Base-by-base conservation (phyloP, 345 rosid species). In the Populus simonii region DNA sequence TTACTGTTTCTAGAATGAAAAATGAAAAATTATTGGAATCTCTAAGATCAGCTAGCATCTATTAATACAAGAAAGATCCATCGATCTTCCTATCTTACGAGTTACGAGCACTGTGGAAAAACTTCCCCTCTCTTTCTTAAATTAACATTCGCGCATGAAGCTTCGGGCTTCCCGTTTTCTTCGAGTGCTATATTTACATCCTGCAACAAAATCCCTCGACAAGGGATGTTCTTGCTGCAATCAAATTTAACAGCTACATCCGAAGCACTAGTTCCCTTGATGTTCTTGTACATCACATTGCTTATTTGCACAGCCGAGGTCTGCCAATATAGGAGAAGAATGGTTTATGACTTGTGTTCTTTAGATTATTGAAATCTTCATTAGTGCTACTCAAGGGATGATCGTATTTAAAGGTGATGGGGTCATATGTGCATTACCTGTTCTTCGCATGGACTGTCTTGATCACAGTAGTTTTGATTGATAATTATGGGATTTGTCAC, bases 401-500 rank as follows among this genome's bases (percentile, higher is more conserved):
- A 13, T n/a, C 18, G 7, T 65, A 13, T 65, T 65, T 22, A 29
- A 17, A 31, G 7, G 7, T 29, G 18, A 27, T 18, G 43, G 25
- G 8, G 20, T 47, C 17, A 3, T 33, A n/a, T 31, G 38, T 31
- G 38, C 8, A 4, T 59, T 33, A 94, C 98, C 96, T 94, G 86
- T 66, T 87, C 76, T n/a, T 66, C 39, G 80, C 98, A 95, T 57
- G 90, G 73, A 29, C 51, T 62, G 35, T 63, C 43, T 61, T 84
- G 86, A 74, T 95, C 99, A 69, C 99, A 95, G 31, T 95, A 95
- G 80, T 92, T 80, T 70, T 95, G 97, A 80, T 95, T 83, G 29
- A 95, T 87, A 75, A 95, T 90, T 49, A 93, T 93, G 11, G 99
- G 99, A 68, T 93, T 93, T 70, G 72, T 85, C 70, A 95, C 97